Base-by-base conservation (phyloP, 495 filamentous ascomycete species). In the Lentithecium fluviatile region DNA sequence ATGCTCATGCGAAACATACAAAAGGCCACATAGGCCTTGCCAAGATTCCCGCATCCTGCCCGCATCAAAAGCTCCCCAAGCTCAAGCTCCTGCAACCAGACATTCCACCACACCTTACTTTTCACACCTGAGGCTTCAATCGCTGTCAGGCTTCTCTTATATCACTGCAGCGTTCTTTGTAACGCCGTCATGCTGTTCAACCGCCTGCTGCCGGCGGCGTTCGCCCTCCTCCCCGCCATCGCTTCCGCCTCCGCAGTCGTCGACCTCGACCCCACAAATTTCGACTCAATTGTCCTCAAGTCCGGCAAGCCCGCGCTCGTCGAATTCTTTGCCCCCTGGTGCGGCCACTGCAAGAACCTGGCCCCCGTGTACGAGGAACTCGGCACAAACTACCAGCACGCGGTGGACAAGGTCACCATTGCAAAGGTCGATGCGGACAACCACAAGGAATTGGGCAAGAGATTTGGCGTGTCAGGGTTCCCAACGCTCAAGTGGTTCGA, bases 321-420 rank as follows among this genome's bases (percentile, higher is more conserved):
- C 60, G 94, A 98, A 73, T 98, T 98, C 82, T 98, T 97, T 75
- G 94, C 94, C 47, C 94, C 94, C 57, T 98, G 94, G 94, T 98
- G 95, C 75, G 95, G 95, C 46, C 90, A 98, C 82, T 98, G 94
- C 88, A 97, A 97, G 80, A 96, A 77, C 61, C 88, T 98, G 10
- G 95, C 92, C 20, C 94, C 94, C 40, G 78, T 94, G 53, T 98
- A 94, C 74, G 94, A 98, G 74, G 88, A 98, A 74, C 84, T 98
- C n/a, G 93, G 85, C 51, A 73, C 80, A 34, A 77, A 76, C 51
- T 91, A 89, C 72, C 83, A 85, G 38, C 84, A 81, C 62, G 83
- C 85, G 64, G 83, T 86, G 65, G 86, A 95, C 74, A 90, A 93
- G 71, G 84, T 98, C 26, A 84, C 82, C 69, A 89, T 98, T 69